These are phyloP conservation scores for Parietaria judaica DNA, from an alignment of 306 rosid genomes.

Conservation along the genomic window DNA sequence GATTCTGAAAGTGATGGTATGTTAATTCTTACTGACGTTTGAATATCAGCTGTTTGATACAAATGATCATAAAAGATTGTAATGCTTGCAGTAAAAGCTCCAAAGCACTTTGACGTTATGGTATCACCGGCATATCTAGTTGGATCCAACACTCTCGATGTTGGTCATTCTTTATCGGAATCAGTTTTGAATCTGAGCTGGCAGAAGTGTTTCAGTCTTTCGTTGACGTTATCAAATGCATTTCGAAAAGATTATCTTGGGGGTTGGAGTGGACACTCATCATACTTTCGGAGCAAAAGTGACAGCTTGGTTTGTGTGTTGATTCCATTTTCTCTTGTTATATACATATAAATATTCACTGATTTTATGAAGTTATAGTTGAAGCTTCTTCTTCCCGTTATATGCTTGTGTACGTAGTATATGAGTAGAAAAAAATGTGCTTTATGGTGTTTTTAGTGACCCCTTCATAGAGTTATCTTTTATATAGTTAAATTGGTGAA, in stretches of 20 bases:
- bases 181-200: slow-evolving; percentile 53
- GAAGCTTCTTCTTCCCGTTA: not conserved
- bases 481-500: not conserved
- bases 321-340: slow-evolving; percentile 19
- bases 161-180: slow-evolving; percentile 39
- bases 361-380: not conserved
- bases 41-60: not conserved
- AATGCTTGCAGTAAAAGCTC: slow-evolving; percentile 32
- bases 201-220: slow-evolving; percentile 67
- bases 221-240: slow-evolving; percentile 50
- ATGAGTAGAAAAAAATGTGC: no score
- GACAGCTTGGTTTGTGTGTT: slow-evolving; percentile 64
- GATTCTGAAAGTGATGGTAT: slow-evolving; percentile 56
- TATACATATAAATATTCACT: not conserved
- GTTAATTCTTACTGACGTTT: slow-evolving; percentile 13
- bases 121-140: slow-evolving; percentile 62
- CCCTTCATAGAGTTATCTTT: not conserved
- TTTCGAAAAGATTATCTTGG: slow-evolving; percentile 47
- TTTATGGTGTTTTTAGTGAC: no score
- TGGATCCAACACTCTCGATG: slow-evolving; percentile 63
- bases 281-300: slow-evolving; percentile 63
- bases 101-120: slow-evolving; percentile 31
- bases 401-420: no score
- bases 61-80: slow-evolving; percentile 21
- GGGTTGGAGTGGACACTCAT: slow-evolving; percentile 53